Evolutionary conservation across 345 rosid genomes (phyloP), one percentile per base, ranked within the genome.

Genomic region (Salix exigua): DNA sequence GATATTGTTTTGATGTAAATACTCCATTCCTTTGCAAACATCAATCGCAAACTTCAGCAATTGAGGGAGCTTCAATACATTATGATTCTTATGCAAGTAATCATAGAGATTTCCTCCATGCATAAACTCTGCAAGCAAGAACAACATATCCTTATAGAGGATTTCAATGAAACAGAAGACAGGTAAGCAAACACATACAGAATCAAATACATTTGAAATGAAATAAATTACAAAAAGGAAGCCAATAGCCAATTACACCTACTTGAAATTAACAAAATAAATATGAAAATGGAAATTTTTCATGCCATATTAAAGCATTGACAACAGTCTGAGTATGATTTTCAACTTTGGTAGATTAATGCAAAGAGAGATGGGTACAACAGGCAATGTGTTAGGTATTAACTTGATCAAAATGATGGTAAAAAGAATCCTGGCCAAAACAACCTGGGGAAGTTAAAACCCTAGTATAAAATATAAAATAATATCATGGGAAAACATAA

Each of bases 21-120:
- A 91, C 64, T 88, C 88, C 94, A 91, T 91, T 68, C 97, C 94
- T 81, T 84, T 81, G 89, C 85, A 85, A 78, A 90, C 87, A 82
- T 91, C 94, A 60, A 86, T 83, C 62, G 89, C 94, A 85, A 89
- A 91, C 82, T 83, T 87, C 80, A 91, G 79, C 80, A 89, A 77
- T 58, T 87, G 88, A 53, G 88, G 65, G 53, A 85, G 84, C 83
- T 83, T 85, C 84, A 91, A 77, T 68, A 74, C 72, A 31, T 85
- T 81, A 81, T 73, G 85, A 65, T 89, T 84, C 73, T 86, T 88
- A 72, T 88, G 96, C 89, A 91, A 77, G 83, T 85, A 90, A 78
- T 83, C 82, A 81, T 87, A 91, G 73, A 91, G 86, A 85, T 90
- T 89, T 77, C 96, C 96, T 77, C 91, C 90, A 23, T 89, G 87